These are phyloP conservation scores for Neohortaea acidophila DNA, from an alignment of 495 filamentous ascomycete genomes.

Conservation along the genomic window DNA sequence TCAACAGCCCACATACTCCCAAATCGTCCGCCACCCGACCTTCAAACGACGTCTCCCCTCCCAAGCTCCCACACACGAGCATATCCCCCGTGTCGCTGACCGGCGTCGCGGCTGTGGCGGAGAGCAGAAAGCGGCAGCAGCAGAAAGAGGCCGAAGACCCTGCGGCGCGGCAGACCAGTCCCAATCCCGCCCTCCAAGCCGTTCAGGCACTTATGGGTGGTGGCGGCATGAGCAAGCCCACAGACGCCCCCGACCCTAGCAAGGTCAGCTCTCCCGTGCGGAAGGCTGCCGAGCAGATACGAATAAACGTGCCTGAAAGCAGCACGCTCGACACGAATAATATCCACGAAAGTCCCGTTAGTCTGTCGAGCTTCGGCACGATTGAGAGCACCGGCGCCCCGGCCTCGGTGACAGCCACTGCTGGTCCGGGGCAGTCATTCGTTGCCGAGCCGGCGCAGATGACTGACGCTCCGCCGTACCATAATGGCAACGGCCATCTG, in stretches of 20 bases:
- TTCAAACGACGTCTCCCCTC: constrained; percentile 1
- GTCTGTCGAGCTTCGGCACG: constrained; percentile 30
- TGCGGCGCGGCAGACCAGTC: constrained; percentile 30
- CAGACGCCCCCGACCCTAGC: constrained; percentile 28
- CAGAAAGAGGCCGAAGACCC: constrained; percentile 30
- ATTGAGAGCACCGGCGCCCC: constrained; percentile 20
- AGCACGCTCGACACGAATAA: constrained; percentile 22
- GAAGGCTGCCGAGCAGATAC: constrained; percentile 27
- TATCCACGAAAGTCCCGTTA: constrained; percentile 30
- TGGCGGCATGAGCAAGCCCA: constrained; percentile 37
- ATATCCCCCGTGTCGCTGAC: constrained; percentile 37
- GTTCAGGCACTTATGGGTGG: constrained; percentile 40
- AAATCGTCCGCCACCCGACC: constrained; percentile 15
- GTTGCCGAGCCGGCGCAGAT: constrained; percentile 18
- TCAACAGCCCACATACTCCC: constrained; percentile 19
- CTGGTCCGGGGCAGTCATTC: constrained; percentile 19
- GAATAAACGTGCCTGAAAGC: constrained; percentile 26
- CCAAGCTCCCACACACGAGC: constrained; percentile 24
- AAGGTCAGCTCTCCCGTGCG: constrained; percentile 30
- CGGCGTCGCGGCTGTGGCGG: constrained; percentile 40
- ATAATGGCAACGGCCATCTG: constrained; percentile 10
- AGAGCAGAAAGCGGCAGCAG: constrained; percentile 36
- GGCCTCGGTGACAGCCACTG: constrained; percentile 33
- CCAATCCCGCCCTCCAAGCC: constrained; percentile 38
- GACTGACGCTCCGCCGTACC: constrained; percentile 16